Conservation (phyloP, 768 basidiomycete species). For the Podaxis mareebaensis region DNA sequence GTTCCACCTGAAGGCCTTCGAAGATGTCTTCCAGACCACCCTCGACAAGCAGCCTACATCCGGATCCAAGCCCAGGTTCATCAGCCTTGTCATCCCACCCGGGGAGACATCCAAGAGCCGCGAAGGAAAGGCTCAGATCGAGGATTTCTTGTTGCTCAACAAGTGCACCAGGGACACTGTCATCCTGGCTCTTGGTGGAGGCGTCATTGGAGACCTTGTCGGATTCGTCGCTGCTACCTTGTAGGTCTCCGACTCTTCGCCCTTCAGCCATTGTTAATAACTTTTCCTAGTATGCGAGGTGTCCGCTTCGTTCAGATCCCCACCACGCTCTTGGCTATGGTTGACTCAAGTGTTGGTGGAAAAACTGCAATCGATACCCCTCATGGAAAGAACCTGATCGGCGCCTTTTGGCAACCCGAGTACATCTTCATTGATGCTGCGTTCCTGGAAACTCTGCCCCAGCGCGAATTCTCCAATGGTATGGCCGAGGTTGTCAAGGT, state of each 20-base stretch:
- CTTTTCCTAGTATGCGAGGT: slow-evolving; percentile 82
- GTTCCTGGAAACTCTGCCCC: slow-evolving; percentile 90
- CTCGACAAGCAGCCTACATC: slow-evolving; percentile 28
- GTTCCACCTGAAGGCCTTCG: slow-evolving; percentile 72
- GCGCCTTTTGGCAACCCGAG: slow-evolving; percentile 97
- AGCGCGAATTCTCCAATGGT: slow-evolving; percentile 95
- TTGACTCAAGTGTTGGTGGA: slow-evolving; percentile 95
- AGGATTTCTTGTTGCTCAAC: slow-evolving; percentile 88
- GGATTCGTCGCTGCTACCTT: slow-evolving; percentile 98
- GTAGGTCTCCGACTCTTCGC: slow-evolving; percentile 47
- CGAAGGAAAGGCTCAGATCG: slow-evolving; percentile 88
- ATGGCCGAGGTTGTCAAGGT: slow-evolving; percentile 99
- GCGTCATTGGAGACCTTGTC: slow-evolving; percentile 95
- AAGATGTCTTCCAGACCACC: slow-evolving; percentile 58
- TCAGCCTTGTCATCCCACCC: slow-evolving; percentile 79
- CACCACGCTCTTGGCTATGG: slow-evolving; percentile 96
- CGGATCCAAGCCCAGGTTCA: slow-evolving; percentile 57
- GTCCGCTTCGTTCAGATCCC: slow-evolving; percentile 95
- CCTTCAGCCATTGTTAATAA: slow-evolving; percentile 13
- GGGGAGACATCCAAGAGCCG: slow-evolving; percentile 94
- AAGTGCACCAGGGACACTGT: slow-evolving; percentile 93
- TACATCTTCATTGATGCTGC: slow-evolving; percentile 98
- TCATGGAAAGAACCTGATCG: slow-evolving; percentile 97
- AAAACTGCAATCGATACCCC: slow-evolving; percentile 99
- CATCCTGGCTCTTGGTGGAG: slow-evolving; percentile 91